Percentiles rank a stretch among this genome's conserved stretches.
These are phyloP conservation scores for Emericellopsis cladophorae DNA, from an alignment of 2,329 filamentous ascomycete species.

Conservation along the genomic window DNA sequence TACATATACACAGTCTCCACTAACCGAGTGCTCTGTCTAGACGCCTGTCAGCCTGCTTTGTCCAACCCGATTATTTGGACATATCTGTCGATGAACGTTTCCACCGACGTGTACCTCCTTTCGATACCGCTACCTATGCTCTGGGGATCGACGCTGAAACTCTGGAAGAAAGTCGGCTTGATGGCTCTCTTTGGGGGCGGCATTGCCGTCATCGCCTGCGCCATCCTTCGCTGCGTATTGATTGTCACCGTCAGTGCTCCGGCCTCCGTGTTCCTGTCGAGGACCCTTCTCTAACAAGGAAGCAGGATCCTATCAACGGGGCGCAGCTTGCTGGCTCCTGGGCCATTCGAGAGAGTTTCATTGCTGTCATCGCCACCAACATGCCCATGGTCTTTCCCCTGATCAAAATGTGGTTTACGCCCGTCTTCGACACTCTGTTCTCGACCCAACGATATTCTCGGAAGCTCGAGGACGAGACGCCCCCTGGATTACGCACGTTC, in stretches of 20 bases:
- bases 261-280: not conserved
- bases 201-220: constrained; percentile 20
- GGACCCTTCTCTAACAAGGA: constrained; percentile 1
- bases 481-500: no score
- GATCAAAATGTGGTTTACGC: not conserved
- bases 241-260: not conserved
- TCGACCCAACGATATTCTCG: no score
- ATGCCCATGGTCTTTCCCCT: constrained; percentile 18
- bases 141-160: constrained; percentile 21
- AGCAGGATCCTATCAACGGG: constrained; percentile 25
- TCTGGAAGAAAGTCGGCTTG: constrained; percentile 19
- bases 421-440: not conserved
- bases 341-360: constrained; percentile 29
- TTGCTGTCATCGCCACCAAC: constrained; percentile 28
- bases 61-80: constrained; percentile 37
- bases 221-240: not conserved
- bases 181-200: constrained; percentile 23
- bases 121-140: constrained; percentile 43
- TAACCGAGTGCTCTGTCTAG: constrained; percentile 11
- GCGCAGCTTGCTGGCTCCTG: constrained; percentile 26
- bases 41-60: constrained; percentile 34
- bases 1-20: no score
- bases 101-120: constrained; percentile 46
- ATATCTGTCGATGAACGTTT: constrained; percentile 37
- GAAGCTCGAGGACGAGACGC: no score